phyloP scores from a whole-genome alignment of 495 filamentous ascomycete genomes.

The Wilcoxina mikolae region DNA sequence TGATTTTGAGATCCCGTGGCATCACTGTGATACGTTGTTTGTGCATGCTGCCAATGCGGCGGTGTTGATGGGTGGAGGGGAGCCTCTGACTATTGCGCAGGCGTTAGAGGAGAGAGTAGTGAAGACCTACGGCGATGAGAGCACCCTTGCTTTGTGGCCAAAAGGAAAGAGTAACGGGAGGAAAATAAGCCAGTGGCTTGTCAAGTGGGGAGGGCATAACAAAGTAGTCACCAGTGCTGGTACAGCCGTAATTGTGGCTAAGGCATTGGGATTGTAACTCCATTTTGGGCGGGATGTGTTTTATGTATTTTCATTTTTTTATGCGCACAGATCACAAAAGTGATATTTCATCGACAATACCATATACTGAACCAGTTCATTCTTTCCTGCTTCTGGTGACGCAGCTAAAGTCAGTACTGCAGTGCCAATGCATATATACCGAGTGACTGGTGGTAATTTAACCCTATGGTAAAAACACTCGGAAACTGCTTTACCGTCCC shows the following conservation, averaged over 20 bases:
- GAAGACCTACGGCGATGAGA: constrained; percentile 27
- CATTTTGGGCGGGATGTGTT: no score
- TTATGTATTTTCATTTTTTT: no score
- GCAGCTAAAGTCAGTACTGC: no score
- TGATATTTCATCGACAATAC: no score
- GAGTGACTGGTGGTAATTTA: no score
- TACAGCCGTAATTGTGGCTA: constrained; percentile 22
- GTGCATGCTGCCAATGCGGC: constrained; percentile 40
- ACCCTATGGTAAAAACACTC: no score
- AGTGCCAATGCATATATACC: no score
- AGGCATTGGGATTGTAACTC: constrained; percentile 24
- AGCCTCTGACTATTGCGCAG: constrained; percentile 29
- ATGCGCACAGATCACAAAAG: no score
- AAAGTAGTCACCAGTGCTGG: constrained; percentile 37
- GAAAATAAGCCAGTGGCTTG: constrained; percentile 27
- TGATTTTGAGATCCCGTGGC: constrained; percentile 62
- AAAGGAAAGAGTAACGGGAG: constrained; percentile 21
- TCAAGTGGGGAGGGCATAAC: constrained; percentile 43
- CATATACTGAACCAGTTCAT: no score
- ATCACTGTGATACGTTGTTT: constrained; percentile 43
- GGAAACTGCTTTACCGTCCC: no score
- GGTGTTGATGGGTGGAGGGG: constrained; percentile 31
- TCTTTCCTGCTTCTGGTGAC: no score
- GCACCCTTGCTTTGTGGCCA: constrained; percentile 20
- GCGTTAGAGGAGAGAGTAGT: constrained; percentile 29